Evolutionary conservation across 306 rosid species (phyloP), one percentile per base, ranked within the genome.

Genomic region (Luffa acutangula): DNA sequence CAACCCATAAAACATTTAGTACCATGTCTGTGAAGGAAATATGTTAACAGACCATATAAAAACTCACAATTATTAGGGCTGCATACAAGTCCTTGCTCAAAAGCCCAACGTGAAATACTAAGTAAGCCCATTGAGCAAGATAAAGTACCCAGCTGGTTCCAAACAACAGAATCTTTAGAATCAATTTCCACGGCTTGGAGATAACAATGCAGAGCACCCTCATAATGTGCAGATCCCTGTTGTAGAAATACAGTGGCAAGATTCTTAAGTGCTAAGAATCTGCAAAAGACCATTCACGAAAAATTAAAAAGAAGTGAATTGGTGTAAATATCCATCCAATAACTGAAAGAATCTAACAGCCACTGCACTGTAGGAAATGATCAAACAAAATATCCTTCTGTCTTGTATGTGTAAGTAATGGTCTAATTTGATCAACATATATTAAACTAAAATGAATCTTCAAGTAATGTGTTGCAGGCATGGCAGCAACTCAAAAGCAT

Each of bases 141-240:
- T 79, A 95, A 86, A 46, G 97, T 92, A 82, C 97, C 98, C 70
- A 95, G 91, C 90, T 89, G 93, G 84, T 95, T 95, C 98, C 98
- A 95, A 81, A 95, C 84, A 82, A 95, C 98, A 84, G 97, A 92
- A 88, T 95, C 98, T 83, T 95, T 91, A 43, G 89, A 84, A 87
- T 95, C 98, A 60, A 95, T 92, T 89, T 92, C 97, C 78, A 91
- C 98, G 15, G 98, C 98, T 90, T 95, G 98, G 84, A 95, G 97
- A 87, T 95, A 95, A 82, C 98, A 91, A 70, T 58, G 90, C 42
- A 92, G 76, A 63, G 97, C 97, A 85, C 85, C 90, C 89, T 92
- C 93, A 83, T 92, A 88, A 85, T 88, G 86, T 48, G 79, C 85
- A 75, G 97, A 91, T 56, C 97, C 97, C 90, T 87, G 97, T 82